Percentiles rank a stretch among this genome's conserved stretches.
Evolutionary conservation across 768 basidiomycete genomes (phyloP).

Genomic region (Coprinellus micaceus): DNA sequence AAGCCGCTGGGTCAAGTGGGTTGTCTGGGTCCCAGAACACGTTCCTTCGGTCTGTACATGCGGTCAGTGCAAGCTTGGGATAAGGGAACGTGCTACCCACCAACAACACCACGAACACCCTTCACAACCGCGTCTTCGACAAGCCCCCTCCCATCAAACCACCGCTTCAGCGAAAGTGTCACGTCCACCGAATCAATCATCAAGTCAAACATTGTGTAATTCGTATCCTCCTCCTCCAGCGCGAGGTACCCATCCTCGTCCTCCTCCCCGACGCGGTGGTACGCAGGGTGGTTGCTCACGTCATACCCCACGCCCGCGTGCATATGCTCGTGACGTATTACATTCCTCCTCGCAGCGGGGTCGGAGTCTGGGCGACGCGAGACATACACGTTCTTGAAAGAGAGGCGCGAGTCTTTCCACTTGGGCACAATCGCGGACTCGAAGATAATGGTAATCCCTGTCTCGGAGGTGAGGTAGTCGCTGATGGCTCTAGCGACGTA

Average conservation of each 20-base stretch:
- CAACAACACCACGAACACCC: conserved; percentile 91
- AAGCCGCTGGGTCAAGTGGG: conserved; percentile 74
- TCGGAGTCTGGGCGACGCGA: conserved; percentile 62
- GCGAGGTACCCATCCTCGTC: conserved; percentile 52
- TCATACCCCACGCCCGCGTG: conserved; percentile 73
- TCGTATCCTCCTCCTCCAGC: conserved; percentile 50
- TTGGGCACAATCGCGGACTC: conserved; percentile 98
- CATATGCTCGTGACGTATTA: conserved; percentile 38
- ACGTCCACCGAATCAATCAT: conserved; percentile 95
- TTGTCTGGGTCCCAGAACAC: conserved; percentile 84
- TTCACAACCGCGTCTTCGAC: conserved; percentile 88
- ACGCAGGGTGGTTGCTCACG: conserved; percentile 70
- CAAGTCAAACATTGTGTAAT: conserved; percentile 90
- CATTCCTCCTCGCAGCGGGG: conserved; percentile 7
- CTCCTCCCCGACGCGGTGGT: conserved; percentile 48
- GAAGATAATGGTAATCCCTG: conserved; percentile 91
- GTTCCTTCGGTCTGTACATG: conserved; percentile 72
- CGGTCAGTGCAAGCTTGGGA: not conserved
- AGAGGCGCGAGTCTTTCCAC: conserved; percentile 93
- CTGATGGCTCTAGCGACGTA: conserved; percentile 86
- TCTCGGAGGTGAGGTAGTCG: conserved; percentile 89
- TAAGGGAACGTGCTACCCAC: conserved; percentile 38
- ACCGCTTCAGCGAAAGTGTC: conserved; percentile 82
- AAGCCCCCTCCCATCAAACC: conserved; percentile 95
- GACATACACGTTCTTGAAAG: conserved; percentile 95